Evolutionary conservation across 768 basidiomycete species (phyloP), one percentile per base, ranked within the genome.

Genomic region (Podaxis sp.): DNA sequence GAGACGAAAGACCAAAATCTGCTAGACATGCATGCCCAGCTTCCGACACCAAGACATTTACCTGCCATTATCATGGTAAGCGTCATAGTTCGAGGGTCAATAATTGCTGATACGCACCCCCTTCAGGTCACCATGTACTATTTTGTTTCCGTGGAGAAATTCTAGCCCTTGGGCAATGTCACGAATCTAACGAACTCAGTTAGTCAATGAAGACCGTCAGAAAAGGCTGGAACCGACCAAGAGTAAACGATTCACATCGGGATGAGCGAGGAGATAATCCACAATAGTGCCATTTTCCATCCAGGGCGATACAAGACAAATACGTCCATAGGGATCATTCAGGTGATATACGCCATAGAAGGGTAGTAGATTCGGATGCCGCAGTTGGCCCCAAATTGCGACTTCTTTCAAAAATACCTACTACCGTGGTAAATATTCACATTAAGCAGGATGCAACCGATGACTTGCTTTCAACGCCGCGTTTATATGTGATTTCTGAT

Each of bases 401-500:
- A 54, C 51, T 36, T 57, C 59, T 63, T 14, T 57, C 21, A 57
- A 32, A 18, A 57, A 57, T 1, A 38, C 23, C 55, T 57, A 18
- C 1, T 7, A 3, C n/a, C 42, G 9, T 44, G 16, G 42, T 44
- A 13, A 44, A 9, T 7, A 44, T 14, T 44, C 42, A 2, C 6
- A 18, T 18, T 44, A 6, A 18, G 42, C 16, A 18, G 9, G 40
- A 44, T 18, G 42, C 5, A 18, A 44, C 42, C 18, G 42, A 44
- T 5, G 18, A 18, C 42, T n/a, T 9, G 6, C 42, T 18, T 44
- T 44, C 18, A 44, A 18, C 42, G 42, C 42, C 48, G n/a, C 59
- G 48, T 36, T 40, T 57, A 37, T 66, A 63, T 13, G 68, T 66
- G 18, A 38, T 27, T 21, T 35, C 62, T 66, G 61, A 32, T 70